Base-by-base conservation (phyloP, 2,329 filamentous ascomycete species). In the Aspergillus ochraceoroseus region DNA sequence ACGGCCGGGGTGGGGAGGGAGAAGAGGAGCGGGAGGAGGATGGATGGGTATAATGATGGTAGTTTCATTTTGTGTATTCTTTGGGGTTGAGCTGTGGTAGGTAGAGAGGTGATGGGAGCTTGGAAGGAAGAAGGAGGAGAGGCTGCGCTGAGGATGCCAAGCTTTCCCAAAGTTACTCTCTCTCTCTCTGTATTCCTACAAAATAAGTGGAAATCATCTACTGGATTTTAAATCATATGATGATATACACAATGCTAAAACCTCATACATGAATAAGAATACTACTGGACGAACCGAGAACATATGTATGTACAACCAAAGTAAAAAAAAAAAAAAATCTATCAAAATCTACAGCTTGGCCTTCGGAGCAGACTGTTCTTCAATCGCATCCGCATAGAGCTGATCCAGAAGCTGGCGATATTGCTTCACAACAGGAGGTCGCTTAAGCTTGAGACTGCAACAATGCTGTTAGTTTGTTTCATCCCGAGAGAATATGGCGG, bases 361-460 rank as follows among this genome's bases (percentile, higher is more conserved):
- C 36, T 58, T 65, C 11, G 63, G 59, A 29, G 59, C 53, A n/a
- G 55, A 59, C 32, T 63, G 45, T 38, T 61, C 61, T 18, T 61
- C 64, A n/a, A 61, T 47, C 9, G 71, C 71, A 57, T 80, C 75
- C 19, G 71, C 73, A 53, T 84, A 84, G 53, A 82, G 70, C 47
- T 74, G 68, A 49, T 83, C 79, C 15, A 83, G 59, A 22, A 77
- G 58, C 29, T 66, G 52, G 39, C 79, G 71, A 59, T 75, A 84
- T 47, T 64, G 68, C 70, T 83, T 85, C 17, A 73, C 79, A 4
- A 78, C 72, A 47, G 82, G 79, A 32, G 82, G 79, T 29, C 82
- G 75, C 70, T 86, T 86, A 56, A 86, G 67, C 64, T 87, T 87
- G 46, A 86, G 65, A 40, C 81, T 85, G 22, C 5, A 28, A 18